These are phyloP conservation scores for Rubia balearica DNA, from an alignment of 305 asterid species.

Conservation along the genomic window DNA sequence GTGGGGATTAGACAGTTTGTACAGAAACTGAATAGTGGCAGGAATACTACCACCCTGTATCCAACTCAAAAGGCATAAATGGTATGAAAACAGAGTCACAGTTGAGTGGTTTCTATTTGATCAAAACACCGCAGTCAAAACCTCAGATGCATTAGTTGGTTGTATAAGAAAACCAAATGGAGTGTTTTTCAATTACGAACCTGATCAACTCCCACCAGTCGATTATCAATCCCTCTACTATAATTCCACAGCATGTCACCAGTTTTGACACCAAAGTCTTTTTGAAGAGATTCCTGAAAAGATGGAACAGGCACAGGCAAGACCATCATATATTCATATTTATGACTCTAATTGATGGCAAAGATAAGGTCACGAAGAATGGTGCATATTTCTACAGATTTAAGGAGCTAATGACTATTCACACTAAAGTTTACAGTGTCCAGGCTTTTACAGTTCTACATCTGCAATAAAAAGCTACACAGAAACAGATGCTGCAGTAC, in stretches of 20 bases:
- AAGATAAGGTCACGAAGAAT: background rate
- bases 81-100: constrained; percentile 3
- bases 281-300: constrained; percentile 83
- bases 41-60: background rate
- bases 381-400: background rate
- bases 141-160: background rate
- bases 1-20: background rate
- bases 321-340: constrained; percentile 8
- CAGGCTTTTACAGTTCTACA: constrained; percentile 1
- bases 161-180: background rate
- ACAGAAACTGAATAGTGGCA: background rate
- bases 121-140: background rate
- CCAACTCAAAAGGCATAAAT: background rate
- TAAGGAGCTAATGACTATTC: background rate
- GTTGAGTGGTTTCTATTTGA: background rate
- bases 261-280: constrained; percentile 78
- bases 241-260: constrained; percentile 96
- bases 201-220: constrained; percentile 55
- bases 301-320: constrained; percentile 9
- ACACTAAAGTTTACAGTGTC: background rate
- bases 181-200: constrained; percentile 9
- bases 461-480: background rate
- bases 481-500: background rate
- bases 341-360: background rate
- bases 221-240: constrained; percentile 78